Base-by-base conservation (phyloP, 768 basidiomycete species). In the Serendipita sp. region DNA sequence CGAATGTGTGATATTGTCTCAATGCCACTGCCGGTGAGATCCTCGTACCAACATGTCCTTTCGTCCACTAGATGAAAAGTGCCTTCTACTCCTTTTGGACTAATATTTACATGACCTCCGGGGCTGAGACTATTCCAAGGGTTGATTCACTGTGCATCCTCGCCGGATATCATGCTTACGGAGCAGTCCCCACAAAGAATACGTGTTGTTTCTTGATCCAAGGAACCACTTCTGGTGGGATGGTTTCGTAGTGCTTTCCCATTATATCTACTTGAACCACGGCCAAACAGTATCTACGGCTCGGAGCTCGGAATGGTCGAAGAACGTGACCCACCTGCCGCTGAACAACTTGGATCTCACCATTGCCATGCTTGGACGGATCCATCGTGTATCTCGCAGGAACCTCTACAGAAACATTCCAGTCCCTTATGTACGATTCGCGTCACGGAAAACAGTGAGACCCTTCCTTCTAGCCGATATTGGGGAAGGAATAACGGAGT, bases 401-500 rank as follows among this genome's bases (percentile, higher is more conserved):
- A 8, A 6, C n/a, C n/a, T 50, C 6, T n/a, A 18, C n/a, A 50
- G 18, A n/a, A 50, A 50, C 3, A 33, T 37, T 3, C 8, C 33
- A n/a, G 8, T 60, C 11, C 55, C 55, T n/a, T 2, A 60, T 36
- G 27, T 37, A n/a, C 55, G 55, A n/a, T 60, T 33, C 34, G 55
- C 55, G 10, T 60, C 55, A 3, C 23, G 55, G 55, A 60, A 60
- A 29, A 37, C 36, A 10, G 33, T 60, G 43, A 29, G 33, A 60
- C 55, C 55, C 43, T 71, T 71, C 64, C 46, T 67, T 16, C 67
- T 72, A 1, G 70, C 70, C 15, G 71, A 71, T 60, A 70, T 92
- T 70, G 90, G 91, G 3, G 90, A 92, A 73, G 91, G 91, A 3
- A 91, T 93, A 68, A 91, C 89, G 27, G 90, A 93, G 73, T 89